Base-by-base conservation (phyloP, 2,329 filamentous ascomycete species). In the Celoporthe dispersa region DNA sequence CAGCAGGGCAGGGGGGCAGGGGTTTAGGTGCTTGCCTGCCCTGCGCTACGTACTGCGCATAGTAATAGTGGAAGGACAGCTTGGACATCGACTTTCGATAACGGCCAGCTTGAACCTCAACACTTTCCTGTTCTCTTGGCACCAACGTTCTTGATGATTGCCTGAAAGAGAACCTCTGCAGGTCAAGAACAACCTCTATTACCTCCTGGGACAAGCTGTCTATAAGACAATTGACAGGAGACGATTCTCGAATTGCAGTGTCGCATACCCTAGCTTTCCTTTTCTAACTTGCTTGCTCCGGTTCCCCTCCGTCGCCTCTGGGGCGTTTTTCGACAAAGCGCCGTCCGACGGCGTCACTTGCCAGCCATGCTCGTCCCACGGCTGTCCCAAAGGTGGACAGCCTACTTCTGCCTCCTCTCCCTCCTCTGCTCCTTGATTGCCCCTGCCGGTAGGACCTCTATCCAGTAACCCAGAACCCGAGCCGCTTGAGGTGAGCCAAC, bases 341-440 rank as follows among this genome's bases (percentile, higher is more conserved):
- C 31, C 64, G 62, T 51, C 48, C 41, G 64, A 65, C 64, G 70
- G 68, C 65, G 51, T 64, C 61, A 65, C 37, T 53, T 66, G 70
- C 65, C 68, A 66, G 55, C 8, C 61, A 72, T 72, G 70, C 68
- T 64, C 37, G 44, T 62, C 25, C 61, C 66, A 66, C 64, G 70
- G 79, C 80, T 83, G 83, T 87, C 87, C 82, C 82, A 81, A 78
- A 84, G 82, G 81, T 93, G 92, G 92, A 87, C 89, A 78, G 82
- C 87, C 75, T 84, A 89, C 74, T 80, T 93, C 72, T 85, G 87
- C 73, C 78, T 93, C 71, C 75, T 92, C 60, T 82, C 85, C 73
- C 80, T 87, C 63, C 77, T 93, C 44, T 84, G 85, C 76, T 88
- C 84, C 75, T 79, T 93, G 39, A 81, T 92, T 74, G 85, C 86